These are phyloP conservation scores for Oryza nivara DNA, from an alignment of 176 grass and related monocot species.

Conservation along the genomic window DNA sequence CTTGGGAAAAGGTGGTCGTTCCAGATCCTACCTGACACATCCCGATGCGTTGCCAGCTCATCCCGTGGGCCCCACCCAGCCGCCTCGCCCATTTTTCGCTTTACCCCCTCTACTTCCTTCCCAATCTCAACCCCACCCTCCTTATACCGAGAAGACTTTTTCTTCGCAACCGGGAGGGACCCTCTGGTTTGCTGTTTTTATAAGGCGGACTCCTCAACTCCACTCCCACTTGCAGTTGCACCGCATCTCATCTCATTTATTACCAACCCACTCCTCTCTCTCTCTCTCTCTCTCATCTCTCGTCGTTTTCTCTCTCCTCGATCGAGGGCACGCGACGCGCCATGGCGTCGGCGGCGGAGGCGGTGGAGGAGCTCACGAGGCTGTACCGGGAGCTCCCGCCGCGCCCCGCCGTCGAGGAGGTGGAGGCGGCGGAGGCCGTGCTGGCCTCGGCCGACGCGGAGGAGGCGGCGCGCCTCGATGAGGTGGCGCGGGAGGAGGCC, in stretches of 20 bases:
- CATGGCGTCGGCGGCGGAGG: constrained; percentile 33
- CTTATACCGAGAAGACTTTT: neutral
- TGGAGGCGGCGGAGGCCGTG: constrained; percentile 77
- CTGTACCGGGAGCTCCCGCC: constrained; percentile 71
- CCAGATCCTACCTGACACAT: constrained; percentile 46
- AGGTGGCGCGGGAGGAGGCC: constrained; percentile 49
- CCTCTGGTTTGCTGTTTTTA: constrained; percentile 25
- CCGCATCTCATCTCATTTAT: constrained; percentile 1
- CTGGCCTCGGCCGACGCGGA: constrained; percentile 60
- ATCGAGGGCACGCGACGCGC: neutral
- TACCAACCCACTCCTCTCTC: neutral
- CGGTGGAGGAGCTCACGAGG: constrained; percentile 73
- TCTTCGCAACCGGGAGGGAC: neutral
- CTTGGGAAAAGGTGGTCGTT: constrained; percentile 1
- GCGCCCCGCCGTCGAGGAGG: constrained; percentile 74
- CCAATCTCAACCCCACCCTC: neutral
- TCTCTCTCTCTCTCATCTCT: constrained; percentile 13
- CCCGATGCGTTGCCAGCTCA: constrained; percentile 46
- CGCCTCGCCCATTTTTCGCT: neutral
- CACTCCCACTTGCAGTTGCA: neutral
- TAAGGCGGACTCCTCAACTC: neutral
- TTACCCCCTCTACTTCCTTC: neutral
- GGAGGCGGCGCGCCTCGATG: constrained; percentile 62
- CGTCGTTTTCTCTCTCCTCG: neutral
- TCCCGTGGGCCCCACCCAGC: neutral